phyloP scores from a whole-genome alignment of 805 yeast species.

The Saccharomyces kudriavzevii region DNA sequence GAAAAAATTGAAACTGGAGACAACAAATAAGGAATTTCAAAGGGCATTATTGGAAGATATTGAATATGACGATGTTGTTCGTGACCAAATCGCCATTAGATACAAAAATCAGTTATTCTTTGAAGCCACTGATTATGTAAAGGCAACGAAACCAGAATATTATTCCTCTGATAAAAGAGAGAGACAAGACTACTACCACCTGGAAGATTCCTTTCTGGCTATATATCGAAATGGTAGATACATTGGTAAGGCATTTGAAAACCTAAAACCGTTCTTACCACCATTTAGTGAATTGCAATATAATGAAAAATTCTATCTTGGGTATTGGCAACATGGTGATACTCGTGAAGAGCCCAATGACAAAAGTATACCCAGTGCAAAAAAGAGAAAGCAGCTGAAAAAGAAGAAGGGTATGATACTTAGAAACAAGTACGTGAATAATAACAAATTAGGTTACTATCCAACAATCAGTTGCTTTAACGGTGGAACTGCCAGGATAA shows the following conservation, averaged over 20 bases:
- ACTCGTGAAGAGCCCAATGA: slow-evolving; percentile 1
- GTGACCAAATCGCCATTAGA: slow-evolving; percentile 85
- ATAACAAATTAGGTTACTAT: slow-evolving; percentile 82
- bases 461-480: slow-evolving; percentile 81
- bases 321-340: slow-evolving; percentile 26
- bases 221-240: slow-evolving; percentile 72
- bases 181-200: slow-evolving; percentile 34
- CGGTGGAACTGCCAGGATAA: slow-evolving; percentile 66
- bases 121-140: slow-evolving; percentile 64
- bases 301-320: slow-evolving; percentile 31
- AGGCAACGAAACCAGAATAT: slow-evolving; percentile 30
- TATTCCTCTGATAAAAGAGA: slow-evolving; percentile 24
- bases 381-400: not conserved
- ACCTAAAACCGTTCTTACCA: slow-evolving; percentile 69
- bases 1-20: slow-evolving; percentile 7
- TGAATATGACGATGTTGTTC: slow-evolving; percentile 38
- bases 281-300: slow-evolving; percentile 54
- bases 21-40: slow-evolving; percentile 23
- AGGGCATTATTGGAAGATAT: slow-evolving; percentile 24
- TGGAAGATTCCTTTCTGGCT: slow-evolving; percentile 47
- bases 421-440: slow-evolving; percentile 47
- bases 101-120: slow-evolving; percentile 70
- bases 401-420: slow-evolving; percentile 24
- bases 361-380: not conserved
- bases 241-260: slow-evolving; percentile 57